phyloP scores from a whole-genome alignment of 257 asterid species.

The Jasminum sambac region DNA sequence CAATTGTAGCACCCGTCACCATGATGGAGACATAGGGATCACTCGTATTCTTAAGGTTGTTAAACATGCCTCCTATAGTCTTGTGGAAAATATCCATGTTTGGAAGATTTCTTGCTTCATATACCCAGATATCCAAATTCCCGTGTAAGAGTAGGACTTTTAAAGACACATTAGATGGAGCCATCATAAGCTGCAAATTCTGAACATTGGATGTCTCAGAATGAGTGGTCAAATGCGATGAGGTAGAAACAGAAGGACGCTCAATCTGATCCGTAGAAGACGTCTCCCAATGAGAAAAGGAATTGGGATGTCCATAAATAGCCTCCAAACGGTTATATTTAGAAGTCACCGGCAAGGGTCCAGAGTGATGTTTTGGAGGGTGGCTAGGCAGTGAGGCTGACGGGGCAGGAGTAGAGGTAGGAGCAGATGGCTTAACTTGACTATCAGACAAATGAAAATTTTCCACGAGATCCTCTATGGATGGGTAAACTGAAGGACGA shows the following conservation, averaged over 20 bases:
- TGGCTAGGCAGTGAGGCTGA: conserved; percentile 23
- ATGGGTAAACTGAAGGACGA: conserved; percentile 62
- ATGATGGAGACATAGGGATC: conserved; percentile 85
- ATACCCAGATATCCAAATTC: conserved; percentile 83
- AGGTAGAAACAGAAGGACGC: conserved; percentile 22
- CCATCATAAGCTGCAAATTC: conserved; percentile 59
- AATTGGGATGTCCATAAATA: conserved; percentile 45
- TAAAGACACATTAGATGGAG: conserved; percentile 53
- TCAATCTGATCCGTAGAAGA: conserved; percentile 33
- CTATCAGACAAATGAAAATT: conserved; percentile 50
- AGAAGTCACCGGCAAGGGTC: conserved; percentile 41
- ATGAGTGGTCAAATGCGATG: conserved; percentile 28
- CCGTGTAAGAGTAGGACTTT: conserved; percentile 83
- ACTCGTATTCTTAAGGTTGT: conserved; percentile 74
- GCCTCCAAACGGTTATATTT: conserved; percentile 41
- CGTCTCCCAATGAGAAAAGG: conserved; percentile 62
- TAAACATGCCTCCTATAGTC: conserved; percentile 84
- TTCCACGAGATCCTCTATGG: conserved; percentile 60
- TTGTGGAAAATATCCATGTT: conserved; percentile 99
- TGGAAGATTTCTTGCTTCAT: conserved; percentile 91
- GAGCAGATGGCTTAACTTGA: conserved; percentile 42
- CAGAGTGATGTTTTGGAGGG: conserved; percentile 56
- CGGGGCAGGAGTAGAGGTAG: conserved; percentile 56
- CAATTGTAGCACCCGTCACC: conserved; percentile 66
- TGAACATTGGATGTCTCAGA: conserved; percentile 31